Percentiles rank a stretch among this genome's conserved stretches.
Conservation (phyloP, 352 stramenopile species). For the Pythium pyrilobum region DNA sequence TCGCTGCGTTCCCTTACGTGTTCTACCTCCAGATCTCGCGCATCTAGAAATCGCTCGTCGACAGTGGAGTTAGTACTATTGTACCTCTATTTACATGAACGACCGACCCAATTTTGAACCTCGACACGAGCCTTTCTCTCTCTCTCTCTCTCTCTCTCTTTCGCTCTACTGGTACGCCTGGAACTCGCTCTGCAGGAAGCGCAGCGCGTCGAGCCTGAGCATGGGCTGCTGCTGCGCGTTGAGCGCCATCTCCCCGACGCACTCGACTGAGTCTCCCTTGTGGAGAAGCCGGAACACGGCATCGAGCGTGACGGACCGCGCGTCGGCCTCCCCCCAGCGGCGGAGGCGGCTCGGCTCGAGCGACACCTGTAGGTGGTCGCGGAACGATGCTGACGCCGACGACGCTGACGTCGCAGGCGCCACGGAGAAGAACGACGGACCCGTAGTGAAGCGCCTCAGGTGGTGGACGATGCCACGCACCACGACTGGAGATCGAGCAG, state of each 20-base stretch:
- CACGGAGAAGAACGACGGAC: constrained; percentile 21
- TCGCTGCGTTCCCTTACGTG: constrained; percentile 12
- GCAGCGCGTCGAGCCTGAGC: constrained; percentile 11
- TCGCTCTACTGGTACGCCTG: constrained; percentile 17
- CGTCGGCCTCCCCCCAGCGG: not conserved
- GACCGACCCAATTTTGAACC: too few species aligned
- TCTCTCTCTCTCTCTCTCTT: too few species aligned
- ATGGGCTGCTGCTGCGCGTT: constrained; percentile 17
- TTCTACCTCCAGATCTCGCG: constrained; percentile 22
- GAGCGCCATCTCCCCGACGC: constrained; percentile 5
- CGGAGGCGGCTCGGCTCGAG: constrained; percentile 4
- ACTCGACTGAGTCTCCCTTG: constrained; percentile 15
- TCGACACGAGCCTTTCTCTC: too few species aligned
- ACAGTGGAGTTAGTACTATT: too few species aligned
- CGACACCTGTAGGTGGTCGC: constrained; percentile 17
- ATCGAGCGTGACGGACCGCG: not conserved
- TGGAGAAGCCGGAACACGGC: constrained; percentile 16
- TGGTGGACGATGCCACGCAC: constrained; percentile 17
- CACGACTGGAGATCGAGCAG: not conserved
- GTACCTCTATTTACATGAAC: too few species aligned
- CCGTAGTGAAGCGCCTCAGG: constrained; percentile 14
- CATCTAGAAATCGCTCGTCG: not conserved
- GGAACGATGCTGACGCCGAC: constrained; percentile 1
- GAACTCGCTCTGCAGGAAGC: constrained; percentile 20
- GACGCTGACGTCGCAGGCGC: too few species aligned